Base-by-base conservation (phyloP, 805 yeast species). In the Barnettozyma sp. region DNA sequence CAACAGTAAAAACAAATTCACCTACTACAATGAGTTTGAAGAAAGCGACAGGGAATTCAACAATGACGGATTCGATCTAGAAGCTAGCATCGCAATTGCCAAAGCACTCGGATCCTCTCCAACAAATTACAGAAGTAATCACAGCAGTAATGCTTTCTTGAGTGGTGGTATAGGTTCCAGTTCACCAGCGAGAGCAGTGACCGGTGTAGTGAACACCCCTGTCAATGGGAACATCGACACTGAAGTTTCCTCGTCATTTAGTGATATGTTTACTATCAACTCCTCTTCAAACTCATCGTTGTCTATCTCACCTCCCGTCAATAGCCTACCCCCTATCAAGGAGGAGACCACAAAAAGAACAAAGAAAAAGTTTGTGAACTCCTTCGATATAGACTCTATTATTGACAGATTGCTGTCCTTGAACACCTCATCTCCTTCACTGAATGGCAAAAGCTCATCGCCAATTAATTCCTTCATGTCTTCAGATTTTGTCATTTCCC, bases 341-440 rank as follows among this genome's bases (percentile, higher is more conserved):
- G 56, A 51, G 31, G 55, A 52, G 32, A 32, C 19, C 15, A 19
- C 20, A 15, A 33, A 28, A 39, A 19, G 24, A 4, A 19, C 23
- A n/a, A 22, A 21, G 10, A 28, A 34, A n/a, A 36, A 23, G 22
- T 26, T 36, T 19, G 34, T 29, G 19, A 28, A 24, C 9, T 39
- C 61, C 43, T 30, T 75, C 26, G 74, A 80, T 51, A 51, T 82
- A 18, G 88, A 82, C 55, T 60, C 70, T 6, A 68, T 79, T 20
- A 80, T 82, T 44, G 78, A 75, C 31, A 72, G 70, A 40, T 59
- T 82, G 38, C 60, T 81, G 24, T 68, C 67, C 3, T 12, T 22
- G 7, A 31, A 26, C 16, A 27, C 40, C 7, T 16, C 39, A n/a
- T 40, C 49, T 2, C 48, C 52, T 7, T 20, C 38, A 1, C 19